These are phyloP conservation scores for Volvariella volvacea DNA, from an alignment of 1,284 basidiomycete genomes.

Conservation along the genomic window DNA sequence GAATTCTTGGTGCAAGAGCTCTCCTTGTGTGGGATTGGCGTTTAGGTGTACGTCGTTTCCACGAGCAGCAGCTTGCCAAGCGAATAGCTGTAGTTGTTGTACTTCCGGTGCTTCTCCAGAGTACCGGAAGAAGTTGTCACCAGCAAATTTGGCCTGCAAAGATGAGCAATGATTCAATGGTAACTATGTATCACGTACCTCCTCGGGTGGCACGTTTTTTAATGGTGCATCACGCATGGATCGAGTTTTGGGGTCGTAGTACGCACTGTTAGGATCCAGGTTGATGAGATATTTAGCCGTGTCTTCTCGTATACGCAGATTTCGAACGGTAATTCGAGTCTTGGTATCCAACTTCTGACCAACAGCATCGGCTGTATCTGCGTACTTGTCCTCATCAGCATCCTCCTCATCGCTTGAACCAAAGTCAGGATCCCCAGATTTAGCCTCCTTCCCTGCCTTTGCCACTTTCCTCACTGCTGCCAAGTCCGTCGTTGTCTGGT, in stretches of 20 bases:
- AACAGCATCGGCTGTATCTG: constrained; percentile 94
- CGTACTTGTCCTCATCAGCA: constrained; percentile 94
- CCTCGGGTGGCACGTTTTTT: constrained; percentile 73
- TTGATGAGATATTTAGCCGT: constrained; percentile 99
- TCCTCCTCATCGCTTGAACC: constrained; percentile 95
- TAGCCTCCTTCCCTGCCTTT: constrained; percentile 70
- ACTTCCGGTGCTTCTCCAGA: constrained; percentile 91
- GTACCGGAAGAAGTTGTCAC: constrained; percentile 91
- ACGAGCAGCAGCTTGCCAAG: constrained; percentile 91
- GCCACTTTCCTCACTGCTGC: constrained; percentile 78
- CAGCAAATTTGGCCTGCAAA: constrained; percentile 79
- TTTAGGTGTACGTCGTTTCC: constrained; percentile 96
- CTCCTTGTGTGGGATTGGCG: constrained; percentile 94
- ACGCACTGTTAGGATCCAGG: constrained; percentile 90
- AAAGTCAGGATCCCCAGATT: constrained; percentile 83
- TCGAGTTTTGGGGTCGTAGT: constrained; percentile 99
- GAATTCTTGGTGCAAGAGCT: constrained; percentile 88
- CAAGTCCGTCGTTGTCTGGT: constrained; percentile 87
- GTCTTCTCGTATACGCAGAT: constrained; percentile 97
- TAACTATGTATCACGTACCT: constrained; percentile 44
- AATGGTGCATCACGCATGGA: constrained; percentile 98
- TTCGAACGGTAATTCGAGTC: constrained; percentile 96
- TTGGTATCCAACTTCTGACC: constrained; percentile 98
- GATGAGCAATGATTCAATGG: constrained; percentile 5
- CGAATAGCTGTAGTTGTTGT: constrained; percentile 90